Conservation (phyloP, 2,329 filamentous ascomycete genomes). For the Ceratocystis lukuohia region DNA sequence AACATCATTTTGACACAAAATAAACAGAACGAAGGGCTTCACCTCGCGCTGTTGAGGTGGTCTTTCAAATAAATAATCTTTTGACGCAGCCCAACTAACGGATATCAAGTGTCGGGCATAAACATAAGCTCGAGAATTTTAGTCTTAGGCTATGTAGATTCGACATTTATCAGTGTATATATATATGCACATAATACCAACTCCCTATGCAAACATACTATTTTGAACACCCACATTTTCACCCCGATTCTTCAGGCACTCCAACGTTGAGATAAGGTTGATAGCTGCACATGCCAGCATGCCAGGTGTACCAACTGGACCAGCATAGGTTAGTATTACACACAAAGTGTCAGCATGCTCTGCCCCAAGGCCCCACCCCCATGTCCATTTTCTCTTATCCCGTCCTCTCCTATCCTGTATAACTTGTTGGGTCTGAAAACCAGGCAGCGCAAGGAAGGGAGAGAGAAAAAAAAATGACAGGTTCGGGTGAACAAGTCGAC, state of each 20-base stretch:
- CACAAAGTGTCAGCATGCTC: background rate
- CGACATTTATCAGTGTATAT: background rate
- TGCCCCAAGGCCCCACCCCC: background rate
- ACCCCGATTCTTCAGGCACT: background rate
- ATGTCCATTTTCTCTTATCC: background rate
- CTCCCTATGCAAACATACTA: background rate
- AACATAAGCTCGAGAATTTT: background rate
- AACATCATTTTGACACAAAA: slow-evolving; percentile 9
- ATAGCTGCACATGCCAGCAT: slow-evolving; percentile 3
- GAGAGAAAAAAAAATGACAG: background rate
- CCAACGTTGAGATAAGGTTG: slow-evolving; percentile 6
- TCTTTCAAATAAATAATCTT: slow-evolving; percentile 1
- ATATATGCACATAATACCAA: background rate
- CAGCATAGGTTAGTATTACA: background rate
- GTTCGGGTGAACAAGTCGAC: background rate
- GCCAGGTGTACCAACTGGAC: background rate
- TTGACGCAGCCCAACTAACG: background rate
- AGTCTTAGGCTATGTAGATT: background rate
- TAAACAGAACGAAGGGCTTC: slow-evolving; percentile 5
- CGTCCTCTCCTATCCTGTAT: background rate
- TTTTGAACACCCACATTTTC: background rate
- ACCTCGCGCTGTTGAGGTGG: background rate
- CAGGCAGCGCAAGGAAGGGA: background rate
- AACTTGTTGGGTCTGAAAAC: background rate
- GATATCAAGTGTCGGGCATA: background rate